Conservation (phyloP, 495 filamentous ascomycete genomes). For the Delitschia confertaspora region DNA sequence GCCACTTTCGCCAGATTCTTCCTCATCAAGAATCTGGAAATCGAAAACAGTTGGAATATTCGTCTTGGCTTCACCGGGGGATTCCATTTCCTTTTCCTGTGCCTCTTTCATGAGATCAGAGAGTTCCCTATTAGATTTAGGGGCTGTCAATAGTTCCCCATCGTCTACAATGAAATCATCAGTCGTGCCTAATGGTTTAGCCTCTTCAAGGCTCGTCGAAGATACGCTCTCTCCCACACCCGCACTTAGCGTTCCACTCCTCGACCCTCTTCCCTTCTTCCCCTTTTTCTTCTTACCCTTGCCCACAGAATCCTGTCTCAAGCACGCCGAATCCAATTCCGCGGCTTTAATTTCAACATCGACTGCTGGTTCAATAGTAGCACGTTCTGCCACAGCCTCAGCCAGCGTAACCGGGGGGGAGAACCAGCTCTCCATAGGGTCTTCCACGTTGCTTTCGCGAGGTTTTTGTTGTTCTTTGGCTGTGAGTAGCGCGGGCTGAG, state of each 20-base stretch:
- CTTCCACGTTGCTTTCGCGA: slow-evolving; percentile 17
- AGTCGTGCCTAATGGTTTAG: no score
- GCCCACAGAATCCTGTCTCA: slow-evolving; percentile 18
- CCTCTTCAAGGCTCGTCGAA: no score
- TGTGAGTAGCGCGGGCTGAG: slow-evolving; percentile 3
- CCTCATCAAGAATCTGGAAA: not conserved
- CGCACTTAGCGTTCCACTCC: not conserved
- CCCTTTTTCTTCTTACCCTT: slow-evolving; percentile 26
- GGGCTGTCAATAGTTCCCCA: no score
- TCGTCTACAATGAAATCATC: no score
- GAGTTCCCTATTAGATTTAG: no score
- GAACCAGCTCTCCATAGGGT: slow-evolving; percentile 20
- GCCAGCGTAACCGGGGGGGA: not conserved
- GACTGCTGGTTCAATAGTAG: not conserved
- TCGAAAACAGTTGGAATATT: no score
- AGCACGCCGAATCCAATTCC: slow-evolving; percentile 10
- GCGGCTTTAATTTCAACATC: not conserved
- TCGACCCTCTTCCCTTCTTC: slow-evolving; percentile 26
- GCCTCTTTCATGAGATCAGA: not conserved
- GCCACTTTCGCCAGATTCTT: not conserved
- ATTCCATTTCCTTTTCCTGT: not conserved
- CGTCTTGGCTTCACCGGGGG: no score
- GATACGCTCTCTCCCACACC: no score
- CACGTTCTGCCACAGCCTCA: slow-evolving; percentile 1
- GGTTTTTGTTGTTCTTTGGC: slow-evolving; percentile 18